Evolutionary conservation across 192 early-diverging fungal species (phyloP).

Genomic region (Gaertneriomyces sp.): DNA sequence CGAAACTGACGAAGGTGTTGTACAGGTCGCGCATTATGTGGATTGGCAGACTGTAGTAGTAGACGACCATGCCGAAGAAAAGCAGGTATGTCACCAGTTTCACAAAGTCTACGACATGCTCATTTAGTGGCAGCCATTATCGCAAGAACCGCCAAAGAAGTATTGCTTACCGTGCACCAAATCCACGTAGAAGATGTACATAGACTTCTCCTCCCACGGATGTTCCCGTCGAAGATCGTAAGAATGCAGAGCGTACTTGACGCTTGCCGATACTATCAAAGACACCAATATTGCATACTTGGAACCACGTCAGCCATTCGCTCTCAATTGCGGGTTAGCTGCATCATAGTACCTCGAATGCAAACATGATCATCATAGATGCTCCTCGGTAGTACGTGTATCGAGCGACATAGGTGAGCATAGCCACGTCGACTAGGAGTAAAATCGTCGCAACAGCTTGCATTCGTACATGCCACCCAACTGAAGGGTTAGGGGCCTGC

Average conservation of each 20-base stretch:
- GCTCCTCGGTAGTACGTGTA: slow-evolving; percentile 64
- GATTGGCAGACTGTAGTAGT: slow-evolving; percentile 82
- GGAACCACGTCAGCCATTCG: not conserved
- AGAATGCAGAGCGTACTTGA: slow-evolving; percentile 84
- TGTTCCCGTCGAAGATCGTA: slow-evolving; percentile 71
- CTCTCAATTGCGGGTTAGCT: not conserved
- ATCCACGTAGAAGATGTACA: slow-evolving; percentile 89
- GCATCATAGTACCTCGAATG: slow-evolving; percentile 72
- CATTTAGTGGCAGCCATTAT: not conserved
- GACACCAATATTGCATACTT: slow-evolving; percentile 85
- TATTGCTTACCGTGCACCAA: slow-evolving; percentile 62
- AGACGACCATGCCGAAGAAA: slow-evolving; percentile 83
- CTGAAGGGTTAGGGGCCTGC: slow-evolving; percentile 62
- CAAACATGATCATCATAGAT: slow-evolving; percentile 97
- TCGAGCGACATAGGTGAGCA: slow-evolving; percentile 68
- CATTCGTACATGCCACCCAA: slow-evolving; percentile 71
- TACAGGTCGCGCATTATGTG: slow-evolving; percentile 97
- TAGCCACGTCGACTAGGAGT: slow-evolving; percentile 64
- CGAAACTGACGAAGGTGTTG: slow-evolving; percentile 85
- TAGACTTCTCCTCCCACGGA: slow-evolving; percentile 93
- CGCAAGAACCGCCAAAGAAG: not conserved
- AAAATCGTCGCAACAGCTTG: slow-evolving; percentile 63
- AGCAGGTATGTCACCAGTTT: slow-evolving; percentile 83
- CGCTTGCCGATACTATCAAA: slow-evolving; percentile 66
- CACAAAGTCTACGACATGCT: slow-evolving; percentile 66